Evolutionary conservation across 345 rosid genomes (phyloP).

Genomic region (Psidium friedrichsthalianum): DNA sequence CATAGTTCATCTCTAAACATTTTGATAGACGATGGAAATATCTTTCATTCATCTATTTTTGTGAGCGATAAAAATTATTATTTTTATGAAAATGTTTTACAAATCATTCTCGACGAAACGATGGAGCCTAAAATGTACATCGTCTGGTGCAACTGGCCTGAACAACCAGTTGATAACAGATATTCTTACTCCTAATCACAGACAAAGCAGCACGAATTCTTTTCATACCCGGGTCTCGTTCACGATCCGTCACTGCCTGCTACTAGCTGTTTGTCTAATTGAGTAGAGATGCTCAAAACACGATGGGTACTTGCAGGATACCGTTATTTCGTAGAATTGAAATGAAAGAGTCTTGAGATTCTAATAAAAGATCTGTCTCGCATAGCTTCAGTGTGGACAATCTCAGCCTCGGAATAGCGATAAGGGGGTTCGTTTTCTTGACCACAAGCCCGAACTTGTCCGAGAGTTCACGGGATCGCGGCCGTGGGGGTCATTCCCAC

Average conservation of each 20-base stretch:
- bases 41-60: no score
- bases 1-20: no score
- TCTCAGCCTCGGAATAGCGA: slow-evolving; percentile 34
- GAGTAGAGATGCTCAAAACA: background rate
- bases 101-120: no score
- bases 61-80: no score
- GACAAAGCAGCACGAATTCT: background rate
- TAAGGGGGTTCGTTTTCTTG: slow-evolving; percentile 30
- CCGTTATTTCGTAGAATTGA: background rate
- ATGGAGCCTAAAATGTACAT: background rate
- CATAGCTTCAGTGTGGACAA: background rate
- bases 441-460: slow-evolving; percentile 36
- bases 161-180: background rate
- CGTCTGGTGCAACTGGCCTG: background rate
- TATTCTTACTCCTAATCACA: background rate
- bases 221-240: background rate
- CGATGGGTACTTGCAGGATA: background rate
- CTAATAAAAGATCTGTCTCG: background rate
- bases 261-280: background rate
- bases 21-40: no score
- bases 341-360: background rate
- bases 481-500: slow-evolving; percentile 31
- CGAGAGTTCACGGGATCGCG: slow-evolving; percentile 13
- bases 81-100: no score
- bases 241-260: no score